Evolutionary conservation across 352 stramenopile genomes (phyloP), one percentile per base, ranked within the genome.

Genomic region (Albugo laibachii): DNA sequence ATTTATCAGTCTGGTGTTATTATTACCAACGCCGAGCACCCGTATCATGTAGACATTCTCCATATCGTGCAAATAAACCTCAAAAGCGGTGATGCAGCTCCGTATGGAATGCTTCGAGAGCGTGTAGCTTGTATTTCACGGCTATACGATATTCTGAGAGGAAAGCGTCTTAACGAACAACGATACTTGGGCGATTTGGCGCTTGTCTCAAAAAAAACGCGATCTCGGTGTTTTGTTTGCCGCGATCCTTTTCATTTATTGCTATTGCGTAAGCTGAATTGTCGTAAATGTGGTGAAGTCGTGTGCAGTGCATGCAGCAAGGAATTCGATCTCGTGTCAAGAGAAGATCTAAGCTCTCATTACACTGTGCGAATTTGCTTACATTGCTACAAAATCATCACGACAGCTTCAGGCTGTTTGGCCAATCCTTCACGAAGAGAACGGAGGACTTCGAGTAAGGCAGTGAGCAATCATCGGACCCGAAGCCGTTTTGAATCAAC

Each of bases 1-100:
- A 61, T 87, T 46, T 86, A 92, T 57, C 76, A 86, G 50, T 92
- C 78, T n/a, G 78, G 78, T 13, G 52, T 89, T 19, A 73, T 92
- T 27, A 68, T 92, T 1, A 65, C 89, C 40, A 74, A 92, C 52
- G 65, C 67, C 14, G 78, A 89, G 37, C 59, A 65, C 5, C 62
- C 66, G 0, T 72, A 73, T 13, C 75, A 80, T 46, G 69, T 89
- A 34, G 78, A 92, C 45, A 62, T 89, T 21, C 86, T 88, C 38
- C 68, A 87, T 57, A 65, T 86, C 36, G 64, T 86, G 41, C 72
- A 87, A 48, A 57, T 92, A 13, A 86, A 89, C 49, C 53, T 86
- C 21, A 92, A 92, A 58, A 61, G 80, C 34, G 70, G 73, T 41
- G 64, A 63, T 5, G 59, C 60, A 21, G 62, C 76, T 54, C 63